These are phyloP conservation scores for Aegilops bicornis DNA, from an alignment of 176 grass and related monocot genomes.

Conservation along the genomic window DNA sequence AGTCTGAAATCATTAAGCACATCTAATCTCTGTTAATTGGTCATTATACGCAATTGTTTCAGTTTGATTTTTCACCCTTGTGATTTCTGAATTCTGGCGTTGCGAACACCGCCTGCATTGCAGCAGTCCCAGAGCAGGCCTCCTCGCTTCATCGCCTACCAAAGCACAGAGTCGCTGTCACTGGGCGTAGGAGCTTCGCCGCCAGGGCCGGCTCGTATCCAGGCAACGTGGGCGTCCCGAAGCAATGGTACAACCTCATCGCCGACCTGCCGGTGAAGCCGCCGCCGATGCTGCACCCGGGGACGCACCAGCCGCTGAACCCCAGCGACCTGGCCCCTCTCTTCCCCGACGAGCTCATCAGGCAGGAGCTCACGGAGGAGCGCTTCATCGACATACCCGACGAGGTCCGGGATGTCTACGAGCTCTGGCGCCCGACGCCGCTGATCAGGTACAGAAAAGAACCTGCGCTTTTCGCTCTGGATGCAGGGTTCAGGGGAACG, in stretches of 20 bases:
- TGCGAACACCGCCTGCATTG: not conserved
- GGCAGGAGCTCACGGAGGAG: slow-evolving; percentile 76
- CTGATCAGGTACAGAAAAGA: slow-evolving; percentile 53
- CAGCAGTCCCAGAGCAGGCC: not conserved
- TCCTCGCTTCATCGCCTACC: not conserved
- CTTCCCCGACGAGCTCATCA: slow-evolving; percentile 94
- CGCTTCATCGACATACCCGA: slow-evolving; percentile 77
- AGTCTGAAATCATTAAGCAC: not conserved
- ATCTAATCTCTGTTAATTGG: not conserved
- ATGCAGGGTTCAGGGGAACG: not conserved
- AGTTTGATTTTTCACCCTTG: not conserved
- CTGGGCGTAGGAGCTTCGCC: not conserved
- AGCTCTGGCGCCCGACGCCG: slow-evolving; percentile 93
- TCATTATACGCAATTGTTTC: not conserved
- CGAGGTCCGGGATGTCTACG: slow-evolving; percentile 72
- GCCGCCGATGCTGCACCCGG: slow-evolving; percentile 71
- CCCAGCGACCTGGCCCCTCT: slow-evolving; percentile 68
- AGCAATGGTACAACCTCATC: slow-evolving; percentile 92
- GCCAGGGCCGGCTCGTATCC: slow-evolving; percentile 28
- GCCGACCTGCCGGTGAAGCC: slow-evolving; percentile 92
- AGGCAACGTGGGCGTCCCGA: slow-evolving; percentile 64
- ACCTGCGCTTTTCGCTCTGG: not conserved
- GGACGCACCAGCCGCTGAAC: slow-evolving; percentile 69
- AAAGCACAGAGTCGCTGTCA: not conserved
- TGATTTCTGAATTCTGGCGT: not conserved